Base-by-base conservation (phyloP, 2,329 filamentous ascomycete genomes). In the Claviceps arundinis region DNA sequence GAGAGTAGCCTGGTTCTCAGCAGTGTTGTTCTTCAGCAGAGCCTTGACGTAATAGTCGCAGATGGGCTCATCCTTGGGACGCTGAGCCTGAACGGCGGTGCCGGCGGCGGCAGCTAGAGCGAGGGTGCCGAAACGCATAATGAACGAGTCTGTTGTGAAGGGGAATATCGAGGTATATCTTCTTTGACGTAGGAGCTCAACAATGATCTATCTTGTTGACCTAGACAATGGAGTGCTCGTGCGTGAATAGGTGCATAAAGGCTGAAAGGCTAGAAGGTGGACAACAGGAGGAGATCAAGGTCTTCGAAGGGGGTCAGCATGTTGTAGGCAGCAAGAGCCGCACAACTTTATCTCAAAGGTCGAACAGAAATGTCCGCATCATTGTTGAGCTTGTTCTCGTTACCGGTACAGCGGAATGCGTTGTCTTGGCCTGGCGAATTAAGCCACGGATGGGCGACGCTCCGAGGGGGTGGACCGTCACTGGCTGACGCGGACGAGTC, bases 21-120 rank as follows among this genome's bases (percentile, higher is more conserved):
- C 75, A 40, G 74, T 81, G 68, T 81, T 82, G 41, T 78, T 69
- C 62, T 71, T 76, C 51, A 82, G 68, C 11, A 82, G 63, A n/a
- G 74, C 73, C 3, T 70, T 78, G 37, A 79, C 81, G 65, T 83
- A 83, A 65, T 81, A 80, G 67, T 82, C 79, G 65, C 80, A 83
- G 58, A 83, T 75, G 54, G 75, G 72, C 2, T 62, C 70, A 58
- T 75, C 70, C 13, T 61, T 49, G 3, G 75, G 75, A 45, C 76
- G 71, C 62, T 78, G 73, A 19, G 72, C 71, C 48, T 55, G 60
- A 34, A 53, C 58, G 5, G 51, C 58, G 4, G 52, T 51, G 42
- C 52, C 56, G 11, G 60, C 59, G 14, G 57, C 55, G 38, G 58
- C 56, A 17, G 56, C 55, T 45, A 62, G 34, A 16, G 56, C 56